Conservation (phyloP, 1,284 basidiomycete species). For the Caloboletus firmus region DNA sequence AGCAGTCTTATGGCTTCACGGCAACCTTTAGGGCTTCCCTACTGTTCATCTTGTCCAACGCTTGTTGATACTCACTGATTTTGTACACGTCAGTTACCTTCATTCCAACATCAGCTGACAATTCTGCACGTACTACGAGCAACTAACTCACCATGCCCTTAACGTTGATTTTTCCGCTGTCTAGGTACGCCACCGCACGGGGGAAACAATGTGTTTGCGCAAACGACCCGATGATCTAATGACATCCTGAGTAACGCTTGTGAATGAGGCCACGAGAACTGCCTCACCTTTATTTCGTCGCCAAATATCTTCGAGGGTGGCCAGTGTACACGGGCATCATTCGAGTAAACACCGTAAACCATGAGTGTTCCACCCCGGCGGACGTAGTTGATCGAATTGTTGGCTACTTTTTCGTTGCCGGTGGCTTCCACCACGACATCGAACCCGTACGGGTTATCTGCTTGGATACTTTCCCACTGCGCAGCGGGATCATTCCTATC, state of each 20-base stretch:
- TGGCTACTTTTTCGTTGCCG: constrained; percentile 73
- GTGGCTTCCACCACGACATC: constrained; percentile 87
- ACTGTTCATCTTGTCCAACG: constrained; percentile 81
- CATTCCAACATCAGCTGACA: background rate
- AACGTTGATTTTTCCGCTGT: constrained; percentile 77
- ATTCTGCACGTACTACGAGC: background rate
- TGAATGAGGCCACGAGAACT: constrained; percentile 12
- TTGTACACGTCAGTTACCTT: constrained; percentile 60
- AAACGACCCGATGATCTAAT: constrained; percentile 80
- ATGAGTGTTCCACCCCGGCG: constrained; percentile 70
- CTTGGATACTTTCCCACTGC: constrained; percentile 74
- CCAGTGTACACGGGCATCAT: constrained; percentile 76
- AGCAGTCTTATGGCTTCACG: constrained; percentile 45
- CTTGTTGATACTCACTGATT: constrained; percentile 75
- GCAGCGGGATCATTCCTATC: constrained; percentile 66
- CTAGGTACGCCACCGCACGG: constrained; percentile 79
- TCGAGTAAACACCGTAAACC: constrained; percentile 70
- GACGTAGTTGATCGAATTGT: constrained; percentile 79
- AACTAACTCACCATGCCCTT: constrained; percentile 66
- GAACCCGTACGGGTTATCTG: constrained; percentile 79
- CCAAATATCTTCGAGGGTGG: constrained; percentile 79
- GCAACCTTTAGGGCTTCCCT: constrained; percentile 65
- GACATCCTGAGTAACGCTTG: background rate
- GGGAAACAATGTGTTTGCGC: constrained; percentile 85
- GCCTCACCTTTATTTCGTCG: constrained; percentile 71